Evolutionary conservation across 257 asterid genomes (phyloP).

Genomic region (Paulownia fortunei): DNA sequence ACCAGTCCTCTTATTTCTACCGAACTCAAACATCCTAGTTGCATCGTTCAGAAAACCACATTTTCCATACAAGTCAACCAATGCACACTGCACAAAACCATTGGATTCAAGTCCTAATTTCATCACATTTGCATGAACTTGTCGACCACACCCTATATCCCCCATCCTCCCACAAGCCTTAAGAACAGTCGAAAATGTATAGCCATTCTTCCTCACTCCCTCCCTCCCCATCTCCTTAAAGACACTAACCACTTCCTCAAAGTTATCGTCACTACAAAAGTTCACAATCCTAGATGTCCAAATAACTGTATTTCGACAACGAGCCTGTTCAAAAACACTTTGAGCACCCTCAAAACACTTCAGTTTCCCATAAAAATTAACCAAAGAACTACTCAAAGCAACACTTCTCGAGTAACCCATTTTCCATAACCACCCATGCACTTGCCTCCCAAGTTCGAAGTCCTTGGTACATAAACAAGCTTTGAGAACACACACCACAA

Average conservation of each 20-base stretch:
- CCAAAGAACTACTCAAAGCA: conserved; percentile 65
- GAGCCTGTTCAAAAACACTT: conserved; percentile 47
- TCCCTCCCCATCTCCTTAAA: conserved; percentile 71
- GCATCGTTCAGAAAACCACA: conserved; percentile 62
- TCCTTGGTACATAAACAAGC: conserved; percentile 53
- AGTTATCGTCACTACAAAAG: conserved; percentile 47
- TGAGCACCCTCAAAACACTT: conserved; percentile 52
- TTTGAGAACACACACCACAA: conserved; percentile 63
- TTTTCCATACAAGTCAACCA: conserved; percentile 70
- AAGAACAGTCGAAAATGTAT: conserved; percentile 62
- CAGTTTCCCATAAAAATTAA: conserved; percentile 68
- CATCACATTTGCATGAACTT: conserved; percentile 65
- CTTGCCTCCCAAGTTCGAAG: conserved; percentile 67
- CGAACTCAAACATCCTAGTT: conserved; percentile 39
- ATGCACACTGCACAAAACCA: conserved; percentile 63
- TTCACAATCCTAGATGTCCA: conserved; percentile 74
- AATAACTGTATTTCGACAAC: conserved; percentile 47
- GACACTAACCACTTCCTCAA: conserved; percentile 45
- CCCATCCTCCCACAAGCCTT: conserved; percentile 69
- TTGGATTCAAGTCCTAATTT: conserved; percentile 72
- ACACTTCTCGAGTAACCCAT: conserved; percentile 51
- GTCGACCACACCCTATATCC: conserved; percentile 59
- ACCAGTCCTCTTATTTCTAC: conserved; percentile 35
- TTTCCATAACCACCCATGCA: conserved; percentile 73
- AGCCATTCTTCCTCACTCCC: conserved; percentile 65